These are phyloP conservation scores for Colletotrichum truncatum DNA, from an alignment of 2,329 filamentous ascomycete genomes.

Conservation along the genomic window DNA sequence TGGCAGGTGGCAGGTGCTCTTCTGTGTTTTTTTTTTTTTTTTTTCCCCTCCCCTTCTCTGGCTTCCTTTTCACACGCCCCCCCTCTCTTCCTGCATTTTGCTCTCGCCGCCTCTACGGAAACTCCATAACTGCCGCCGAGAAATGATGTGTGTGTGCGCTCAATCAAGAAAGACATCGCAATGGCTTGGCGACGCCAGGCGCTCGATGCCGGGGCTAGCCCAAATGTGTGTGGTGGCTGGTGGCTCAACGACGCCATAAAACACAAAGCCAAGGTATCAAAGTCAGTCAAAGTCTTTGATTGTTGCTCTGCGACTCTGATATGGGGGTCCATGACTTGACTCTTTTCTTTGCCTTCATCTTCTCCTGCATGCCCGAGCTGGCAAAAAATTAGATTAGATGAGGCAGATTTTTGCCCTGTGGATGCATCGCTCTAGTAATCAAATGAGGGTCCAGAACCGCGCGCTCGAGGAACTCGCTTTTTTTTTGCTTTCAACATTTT, in stretches of 20 bases:
- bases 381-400: background rate
- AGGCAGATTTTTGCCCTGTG: background rate
- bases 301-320: background rate
- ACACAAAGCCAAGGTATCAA: background rate
- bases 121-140: no score
- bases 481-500: background rate
- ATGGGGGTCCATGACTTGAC: no score
- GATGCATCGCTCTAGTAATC: background rate
- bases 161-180: background rate
- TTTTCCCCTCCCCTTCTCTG: no score
- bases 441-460: background rate
- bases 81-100: background rate
- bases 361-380: background rate
- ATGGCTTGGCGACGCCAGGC: slow-evolving; percentile 20
- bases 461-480: background rate
- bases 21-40: no score
- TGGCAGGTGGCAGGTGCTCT: slow-evolving; percentile 11
- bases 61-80: background rate
- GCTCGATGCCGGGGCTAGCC: slow-evolving; percentile 26
- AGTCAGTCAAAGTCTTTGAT: slow-evolving; percentile 1
- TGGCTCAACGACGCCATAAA: background rate
- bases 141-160: background rate
- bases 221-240: slow-evolving; percentile 1
- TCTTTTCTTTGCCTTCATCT: background rate
- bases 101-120: background rate